These are phyloP conservation scores for Lomentospora prolificans DNA, from an alignment of 2,329 filamentous ascomycete genomes.

Conservation along the genomic window DNA sequence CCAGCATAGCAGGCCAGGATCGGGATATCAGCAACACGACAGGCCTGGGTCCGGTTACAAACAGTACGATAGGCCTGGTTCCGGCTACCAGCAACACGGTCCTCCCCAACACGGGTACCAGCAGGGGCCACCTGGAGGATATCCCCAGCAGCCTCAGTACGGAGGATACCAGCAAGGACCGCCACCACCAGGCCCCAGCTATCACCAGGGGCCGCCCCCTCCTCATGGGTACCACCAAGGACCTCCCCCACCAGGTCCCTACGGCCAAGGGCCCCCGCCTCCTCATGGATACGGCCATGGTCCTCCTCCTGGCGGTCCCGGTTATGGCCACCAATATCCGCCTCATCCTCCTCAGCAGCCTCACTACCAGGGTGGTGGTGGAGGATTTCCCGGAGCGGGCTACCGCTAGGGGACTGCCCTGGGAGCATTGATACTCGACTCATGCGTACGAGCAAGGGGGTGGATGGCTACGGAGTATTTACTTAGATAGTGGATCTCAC, in stretches of 20 bases:
- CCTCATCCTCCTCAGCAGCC: slow-evolving; percentile 2
- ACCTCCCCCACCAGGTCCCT: not conserved
- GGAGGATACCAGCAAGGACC: not conserved
- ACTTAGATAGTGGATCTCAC: not conserved
- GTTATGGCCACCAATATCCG: not conserved
- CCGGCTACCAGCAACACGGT: not conserved
- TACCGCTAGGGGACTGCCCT: not conserved
- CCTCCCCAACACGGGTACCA: not conserved
- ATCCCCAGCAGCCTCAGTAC: not conserved
- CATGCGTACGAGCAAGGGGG: too few species aligned
- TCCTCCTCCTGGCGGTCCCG: not conserved
- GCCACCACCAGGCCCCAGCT: not conserved
- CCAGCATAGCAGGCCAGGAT: not conserved
- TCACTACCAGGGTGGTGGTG: not conserved
- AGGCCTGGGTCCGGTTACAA: not conserved
- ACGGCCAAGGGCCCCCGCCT: not conserved
- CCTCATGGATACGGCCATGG: not conserved
- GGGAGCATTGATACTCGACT: not conserved
- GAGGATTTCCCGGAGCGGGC: slow-evolving; percentile 3
- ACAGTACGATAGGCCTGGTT: not conserved
- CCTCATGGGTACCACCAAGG: not conserved
- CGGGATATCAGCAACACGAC: not conserved
- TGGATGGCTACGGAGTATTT: not conserved
- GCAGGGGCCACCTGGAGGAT: slow-evolving; percentile 9
- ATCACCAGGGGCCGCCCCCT: not conserved